Evolutionary conservation across 768 basidiomycete genomes (phyloP).

Genomic region (Lanmaoa pseudosensibilis): DNA sequence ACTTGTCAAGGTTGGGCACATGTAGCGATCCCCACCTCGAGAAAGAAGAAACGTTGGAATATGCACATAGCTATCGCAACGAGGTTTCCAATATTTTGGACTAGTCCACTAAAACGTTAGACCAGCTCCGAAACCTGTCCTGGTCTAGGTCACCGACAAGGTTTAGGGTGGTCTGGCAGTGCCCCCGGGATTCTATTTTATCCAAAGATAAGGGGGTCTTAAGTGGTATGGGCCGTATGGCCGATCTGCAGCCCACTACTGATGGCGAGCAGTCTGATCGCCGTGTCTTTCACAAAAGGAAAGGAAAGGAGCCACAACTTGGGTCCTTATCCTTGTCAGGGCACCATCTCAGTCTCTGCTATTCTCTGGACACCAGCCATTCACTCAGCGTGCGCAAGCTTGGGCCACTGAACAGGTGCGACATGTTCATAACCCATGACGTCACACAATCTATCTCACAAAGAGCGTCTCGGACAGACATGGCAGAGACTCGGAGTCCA

Average conservation of each 20-base stretch:
- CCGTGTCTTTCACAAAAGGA: neutral
- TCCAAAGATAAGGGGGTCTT: neutral
- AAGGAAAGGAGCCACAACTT: neutral
- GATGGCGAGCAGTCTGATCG: neutral
- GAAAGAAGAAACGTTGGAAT: too few relatives aligned
- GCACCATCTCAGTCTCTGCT: neutral
- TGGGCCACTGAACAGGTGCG: conserved; percentile 1
- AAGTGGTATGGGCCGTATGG: neutral
- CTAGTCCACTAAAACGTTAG: too few relatives aligned
- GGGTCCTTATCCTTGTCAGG: neutral
- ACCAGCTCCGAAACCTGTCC: too few relatives aligned
- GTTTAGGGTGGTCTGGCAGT: too few relatives aligned
- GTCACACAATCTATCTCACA: neutral
- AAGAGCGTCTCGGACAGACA: conserved; percentile 9
- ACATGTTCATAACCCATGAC: neutral
- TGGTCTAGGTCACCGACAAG: too few relatives aligned
- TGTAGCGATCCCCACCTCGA: too few relatives aligned
- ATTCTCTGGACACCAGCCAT: neutral
- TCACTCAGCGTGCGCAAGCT: neutral
- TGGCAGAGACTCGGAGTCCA: conserved; percentile 7
- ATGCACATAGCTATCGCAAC: too few relatives aligned
- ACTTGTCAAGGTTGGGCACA: too few relatives aligned
- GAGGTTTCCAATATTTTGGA: too few relatives aligned
- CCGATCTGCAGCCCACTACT: neutral
- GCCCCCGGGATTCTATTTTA: too few relatives aligned